These are phyloP conservation scores for Curvularia hawaiiensis DNA, from an alignment of 2,329 filamentous ascomycete species.

Conservation along the genomic window DNA sequence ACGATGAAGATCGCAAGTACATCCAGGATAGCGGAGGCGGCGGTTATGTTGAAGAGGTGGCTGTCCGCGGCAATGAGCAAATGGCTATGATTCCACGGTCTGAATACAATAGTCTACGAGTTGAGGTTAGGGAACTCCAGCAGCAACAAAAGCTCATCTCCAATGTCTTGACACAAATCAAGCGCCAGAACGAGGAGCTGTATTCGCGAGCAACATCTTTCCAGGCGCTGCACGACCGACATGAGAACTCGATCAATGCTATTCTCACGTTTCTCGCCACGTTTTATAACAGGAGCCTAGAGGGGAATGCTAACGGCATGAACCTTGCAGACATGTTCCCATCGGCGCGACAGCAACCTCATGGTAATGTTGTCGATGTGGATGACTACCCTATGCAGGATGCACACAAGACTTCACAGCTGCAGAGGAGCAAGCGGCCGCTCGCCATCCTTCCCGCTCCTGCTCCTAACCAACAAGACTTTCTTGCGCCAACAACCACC, in stretches of 20 bases:
- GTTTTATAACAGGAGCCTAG: slow-evolving; percentile 91
- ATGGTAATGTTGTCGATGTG: slow-evolving; percentile 67
- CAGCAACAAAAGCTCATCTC: slow-evolving; percentile 87
- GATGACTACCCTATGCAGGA: slow-evolving; percentile 57
- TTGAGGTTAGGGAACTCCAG: slow-evolving; percentile 80
- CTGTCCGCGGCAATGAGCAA: slow-evolving; percentile 46
- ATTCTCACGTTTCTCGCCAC: slow-evolving; percentile 96
- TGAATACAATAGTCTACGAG: slow-evolving; percentile 77
- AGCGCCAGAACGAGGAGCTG: slow-evolving; percentile 84
- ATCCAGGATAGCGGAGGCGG: slow-evolving; percentile 51
- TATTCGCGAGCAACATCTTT: slow-evolving; percentile 88
- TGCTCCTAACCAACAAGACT: slow-evolving; percentile 34
- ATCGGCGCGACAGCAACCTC: slow-evolving; percentile 62
- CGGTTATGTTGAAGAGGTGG: slow-evolving; percentile 50
- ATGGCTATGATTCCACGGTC: slow-evolving; percentile 65
- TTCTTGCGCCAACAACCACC: slow-evolving; percentile 20
- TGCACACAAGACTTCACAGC: slow-evolving; percentile 39
- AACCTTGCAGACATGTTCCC: slow-evolving; percentile 86
- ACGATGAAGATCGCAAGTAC: slow-evolving; percentile 64
- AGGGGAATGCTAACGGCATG: slow-evolving; percentile 75
- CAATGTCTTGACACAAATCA: slow-evolving; percentile 77
- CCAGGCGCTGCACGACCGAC: slow-evolving; percentile 90
- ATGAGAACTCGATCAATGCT: slow-evolving; percentile 98
- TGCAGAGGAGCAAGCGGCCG: slow-evolving; percentile 46
- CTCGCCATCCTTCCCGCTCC: slow-evolving; percentile 46